Evolutionary conservation across 164 flowering plant genomes (phyloP), one percentile per base, ranked within the genome.

Genomic region (Piper longum): DNA sequence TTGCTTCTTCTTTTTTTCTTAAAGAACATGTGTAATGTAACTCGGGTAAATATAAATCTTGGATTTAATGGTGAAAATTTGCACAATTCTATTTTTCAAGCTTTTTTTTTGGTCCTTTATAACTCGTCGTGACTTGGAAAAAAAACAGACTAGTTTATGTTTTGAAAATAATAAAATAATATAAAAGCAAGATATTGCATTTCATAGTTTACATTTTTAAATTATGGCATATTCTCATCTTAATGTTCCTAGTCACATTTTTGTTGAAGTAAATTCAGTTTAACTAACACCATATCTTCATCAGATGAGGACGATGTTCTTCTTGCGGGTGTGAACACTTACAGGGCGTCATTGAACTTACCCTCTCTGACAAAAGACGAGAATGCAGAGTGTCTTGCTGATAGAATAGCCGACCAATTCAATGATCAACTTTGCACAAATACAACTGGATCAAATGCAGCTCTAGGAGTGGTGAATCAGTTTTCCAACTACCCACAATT

Each of bases 381-480:
- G 41, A 84, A 85, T 62, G 97, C 98, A 7, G 85, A 72, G 0
- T 89, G 97, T 78, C 71, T 89, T 2, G 98, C 98, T 0, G 86
- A 77, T 41, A 68, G 87, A 65, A 43, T 89, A 0, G 96, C 92
- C 0, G 75, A 83, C 2, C 56, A 80, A 54, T 54, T 85, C 8
- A 77, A 88, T 43, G 62, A 80, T 63, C 75, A 77, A 45, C 78
- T 80, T 0, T 87, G 98, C 66, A 72, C 76, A 45, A 67, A 64
- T 63, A 58, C 67, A 17, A 72, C 78, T 3, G 80, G 73, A 7
- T 62, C 75, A 58, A 60, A 60, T 66, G 70, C 76, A 4, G 66
- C 66, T 26, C 81, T 78, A 0, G 71, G 76, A 12, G 58, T 80
- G 0, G 81, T 70, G 60, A 4, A 60, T 6, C 81, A 73, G 57